Evolutionary conservation across 1,139 yeast species (phyloP).

Genomic region (Starmera stellimalicola): DNA sequence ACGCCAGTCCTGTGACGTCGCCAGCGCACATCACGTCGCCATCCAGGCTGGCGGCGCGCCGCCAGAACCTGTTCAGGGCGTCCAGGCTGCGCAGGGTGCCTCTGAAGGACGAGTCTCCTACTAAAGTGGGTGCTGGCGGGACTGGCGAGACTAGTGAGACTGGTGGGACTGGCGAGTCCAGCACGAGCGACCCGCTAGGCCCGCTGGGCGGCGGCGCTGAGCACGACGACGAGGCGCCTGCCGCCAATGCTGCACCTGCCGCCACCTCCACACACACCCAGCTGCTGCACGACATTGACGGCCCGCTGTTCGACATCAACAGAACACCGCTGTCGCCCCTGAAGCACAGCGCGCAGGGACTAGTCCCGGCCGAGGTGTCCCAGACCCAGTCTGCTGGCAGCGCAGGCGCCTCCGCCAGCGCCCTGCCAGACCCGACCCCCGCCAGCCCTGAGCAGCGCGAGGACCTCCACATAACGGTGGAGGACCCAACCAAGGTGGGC

Average conservation of each 20-base stretch:
- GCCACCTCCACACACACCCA: neutral
- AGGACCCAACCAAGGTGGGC: constrained; percentile 89
- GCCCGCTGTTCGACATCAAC: constrained; percentile 40
- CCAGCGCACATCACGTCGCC: constrained; percentile 23
- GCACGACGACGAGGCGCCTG: constrained; percentile 8
- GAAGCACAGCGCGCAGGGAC: constrained; percentile 6
- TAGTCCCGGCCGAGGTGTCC: constrained; percentile 2
- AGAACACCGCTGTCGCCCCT: constrained; percentile 18
- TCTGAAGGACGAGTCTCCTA: constrained; percentile 22
- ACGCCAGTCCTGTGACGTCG: neutral
- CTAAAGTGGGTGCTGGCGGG: constrained; percentile 2
- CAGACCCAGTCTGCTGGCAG: constrained; percentile 2
- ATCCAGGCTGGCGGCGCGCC: constrained; percentile 21
- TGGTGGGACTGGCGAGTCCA: neutral
- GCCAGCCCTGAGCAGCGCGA: constrained; percentile 15
- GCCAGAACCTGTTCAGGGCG: constrained; percentile 31
- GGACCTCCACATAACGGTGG: constrained; percentile 59
- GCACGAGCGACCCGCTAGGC: constrained; percentile 1
- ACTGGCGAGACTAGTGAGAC: constrained; percentile 1
- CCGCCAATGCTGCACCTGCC: constrained; percentile 1
- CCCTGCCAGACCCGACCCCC: constrained; percentile 8
- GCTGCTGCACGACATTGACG: constrained; percentile 33
- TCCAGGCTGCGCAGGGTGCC: constrained; percentile 30
- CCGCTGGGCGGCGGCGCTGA: constrained; percentile 8
- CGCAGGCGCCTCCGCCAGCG: neutral